A percentile compares a stretch with the other conserved stretches of the same genome.
Evolutionary conservation across 2,329 filamentous ascomycete species (phyloP).

Genomic region (Pyrenophora seminiperda): DNA sequence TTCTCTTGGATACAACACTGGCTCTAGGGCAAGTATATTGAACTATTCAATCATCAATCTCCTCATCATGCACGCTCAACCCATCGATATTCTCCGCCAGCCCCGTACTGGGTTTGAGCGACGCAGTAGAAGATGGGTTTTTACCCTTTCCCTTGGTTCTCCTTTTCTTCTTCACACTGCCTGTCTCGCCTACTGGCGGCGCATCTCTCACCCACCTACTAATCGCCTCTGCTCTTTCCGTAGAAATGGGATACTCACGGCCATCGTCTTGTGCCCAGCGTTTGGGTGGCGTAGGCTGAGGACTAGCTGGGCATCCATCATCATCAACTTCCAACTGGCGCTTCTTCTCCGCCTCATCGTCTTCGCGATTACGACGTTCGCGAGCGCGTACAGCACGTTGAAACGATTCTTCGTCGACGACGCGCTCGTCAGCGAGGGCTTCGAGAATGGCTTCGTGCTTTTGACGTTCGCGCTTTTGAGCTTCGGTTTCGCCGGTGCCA

Average conservation of each 20-base stretch:
- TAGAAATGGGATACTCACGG: constrained; percentile 71
- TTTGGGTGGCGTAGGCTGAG: constrained; percentile 49
- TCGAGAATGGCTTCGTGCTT: constrained; percentile 71
- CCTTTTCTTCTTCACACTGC: constrained; percentile 44
- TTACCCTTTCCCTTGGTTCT: constrained; percentile 33
- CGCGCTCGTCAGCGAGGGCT: constrained; percentile 69
- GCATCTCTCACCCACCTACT: constrained; percentile 68
- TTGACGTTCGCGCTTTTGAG: constrained; percentile 63
- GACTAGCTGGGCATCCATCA: constrained; percentile 4
- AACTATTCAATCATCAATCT: constrained; percentile 3
- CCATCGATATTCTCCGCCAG: constrained; percentile 28
- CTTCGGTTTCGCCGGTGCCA: constrained; percentile 50
- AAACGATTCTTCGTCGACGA: constrained; percentile 70
- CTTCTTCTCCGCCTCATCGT: constrained; percentile 55
- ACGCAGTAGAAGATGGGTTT: background rate
- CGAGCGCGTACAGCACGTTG: constrained; percentile 66
- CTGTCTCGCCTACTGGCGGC: constrained; percentile 47
- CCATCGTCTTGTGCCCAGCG: constrained; percentile 69
- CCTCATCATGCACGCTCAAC: constrained; percentile 22
- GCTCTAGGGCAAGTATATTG: no score
- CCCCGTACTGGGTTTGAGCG: background rate
- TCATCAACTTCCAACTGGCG: background rate
- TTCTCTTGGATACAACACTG: no score
- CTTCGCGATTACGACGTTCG: constrained; percentile 62
- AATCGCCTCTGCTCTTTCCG: constrained; percentile 71